Base-by-base conservation (phyloP, 2,329 filamentous ascomycete genomes). In the Peltaster fructicola region DNA sequence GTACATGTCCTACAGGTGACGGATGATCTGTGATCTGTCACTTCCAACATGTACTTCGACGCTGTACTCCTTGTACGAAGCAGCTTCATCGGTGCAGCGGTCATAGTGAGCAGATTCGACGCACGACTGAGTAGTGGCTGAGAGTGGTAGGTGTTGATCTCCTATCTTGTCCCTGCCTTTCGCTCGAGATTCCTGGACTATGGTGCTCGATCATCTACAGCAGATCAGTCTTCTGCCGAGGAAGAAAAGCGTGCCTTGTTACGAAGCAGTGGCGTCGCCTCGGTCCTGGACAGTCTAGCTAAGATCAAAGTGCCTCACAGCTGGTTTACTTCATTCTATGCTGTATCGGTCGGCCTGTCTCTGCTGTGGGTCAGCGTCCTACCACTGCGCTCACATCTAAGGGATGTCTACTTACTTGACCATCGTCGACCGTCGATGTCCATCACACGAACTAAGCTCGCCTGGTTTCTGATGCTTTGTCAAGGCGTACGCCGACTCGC, bases 321-420 rank as follows among this genome's bases (percentile, higher is more conserved):
- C 33, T 95, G 79, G 72, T 95, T 95, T 50, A 65, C 63, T 20
- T 77, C 88, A 39, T 95, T 92, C 54, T 95, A 98, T 48, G 44
- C 77, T 26, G 48, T 71, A 17, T 85, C 79, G 3, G 53, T 82
- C 4, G 44, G 56, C 2, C 71, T 68, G 30, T 84, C 79, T 1
- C 41, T 68, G 4, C 76, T 84, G 47, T 93, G 84, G 81, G 65
- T 61, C 0, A 50, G 53, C 20, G 27, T 25, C 17, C 23, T 25
- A 25, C 15, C 17, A 5, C 23, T 30, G 7, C 15, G 19, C 2
- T 23, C 23, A 3, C 27, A 19, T 4, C 9, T 29, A 4, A n/a
- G n/a, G n/a, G 18, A 14, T 7, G n/a, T 12, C 7, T 17, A 24
- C 15, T 11, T 29, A 6, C 17, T 21, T 20, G 18, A 23, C 13